Conservation (phyloP, 352 stramenopile genomes). For the Globisporangium abappressorium region DNA sequence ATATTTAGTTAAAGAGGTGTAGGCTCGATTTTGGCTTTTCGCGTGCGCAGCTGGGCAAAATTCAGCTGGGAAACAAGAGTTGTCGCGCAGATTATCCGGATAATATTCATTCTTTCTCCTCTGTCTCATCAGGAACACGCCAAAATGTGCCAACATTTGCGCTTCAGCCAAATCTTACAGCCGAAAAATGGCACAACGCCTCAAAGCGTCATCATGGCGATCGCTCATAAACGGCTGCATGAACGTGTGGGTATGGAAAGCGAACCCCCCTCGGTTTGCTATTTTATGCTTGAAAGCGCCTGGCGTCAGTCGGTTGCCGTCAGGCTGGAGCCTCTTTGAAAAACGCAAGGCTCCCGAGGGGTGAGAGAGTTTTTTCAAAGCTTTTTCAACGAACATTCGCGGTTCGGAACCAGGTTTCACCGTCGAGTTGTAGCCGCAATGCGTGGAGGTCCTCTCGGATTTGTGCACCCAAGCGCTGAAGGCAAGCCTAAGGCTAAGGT, state of each 20-base stretch:
- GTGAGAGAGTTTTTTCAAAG: background rate
- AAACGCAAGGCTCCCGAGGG: background rate
- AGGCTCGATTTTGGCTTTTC: background rate
- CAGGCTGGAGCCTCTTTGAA: background rate
- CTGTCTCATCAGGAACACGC: background rate
- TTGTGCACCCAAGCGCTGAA: background rate
- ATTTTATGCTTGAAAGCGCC: background rate
- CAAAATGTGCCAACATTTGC: background rate
- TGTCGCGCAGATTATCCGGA: background rate
- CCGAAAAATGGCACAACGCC: background rate
- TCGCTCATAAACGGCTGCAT: background rate
- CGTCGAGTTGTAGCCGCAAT: background rate
- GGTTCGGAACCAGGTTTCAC: background rate
- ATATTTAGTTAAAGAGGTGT: background rate
- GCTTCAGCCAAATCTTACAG: background rate
- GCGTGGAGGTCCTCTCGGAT: background rate
- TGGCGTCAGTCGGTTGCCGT: background rate
- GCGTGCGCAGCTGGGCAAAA: background rate
- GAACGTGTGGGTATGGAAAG: background rate
- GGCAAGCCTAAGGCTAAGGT: too few relatives aligned
- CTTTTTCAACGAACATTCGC: background rate
- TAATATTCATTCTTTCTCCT: background rate
- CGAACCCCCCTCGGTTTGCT: background rate
- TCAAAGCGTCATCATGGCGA: background rate
- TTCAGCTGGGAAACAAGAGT: background rate